Evolutionary conservation across 805 yeast genomes (phyloP).

Genomic region (Grigorovia humatica): DNA sequence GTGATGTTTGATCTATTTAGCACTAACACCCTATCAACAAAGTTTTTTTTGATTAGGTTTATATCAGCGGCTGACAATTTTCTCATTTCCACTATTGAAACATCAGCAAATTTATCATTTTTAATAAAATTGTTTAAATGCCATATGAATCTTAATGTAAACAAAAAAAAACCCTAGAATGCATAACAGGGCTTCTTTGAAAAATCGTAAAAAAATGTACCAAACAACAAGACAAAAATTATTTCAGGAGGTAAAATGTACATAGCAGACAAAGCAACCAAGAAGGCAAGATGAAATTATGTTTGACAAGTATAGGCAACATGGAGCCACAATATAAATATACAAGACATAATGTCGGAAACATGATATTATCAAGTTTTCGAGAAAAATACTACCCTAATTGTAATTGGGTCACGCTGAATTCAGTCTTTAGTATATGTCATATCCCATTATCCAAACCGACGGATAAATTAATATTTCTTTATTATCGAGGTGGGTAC

Average conservation of each 20-base stretch:
- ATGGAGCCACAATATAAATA: constrained; percentile 52
- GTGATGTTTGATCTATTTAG: not conserved
- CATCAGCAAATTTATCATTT: too few relatives aligned
- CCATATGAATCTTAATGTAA: too few relatives aligned
- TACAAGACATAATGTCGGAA: constrained; percentile 78
- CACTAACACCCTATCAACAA: not conserved
- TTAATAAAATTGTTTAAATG: too few relatives aligned
- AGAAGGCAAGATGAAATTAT: constrained; percentile 5
- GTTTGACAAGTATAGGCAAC: constrained; percentile 47
- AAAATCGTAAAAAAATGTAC: too few relatives aligned
- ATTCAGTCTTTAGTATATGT: not conserved
- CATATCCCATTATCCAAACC: constrained; percentile 9
- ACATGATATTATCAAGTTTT: constrained; percentile 36
- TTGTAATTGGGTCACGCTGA: not conserved
- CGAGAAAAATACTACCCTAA: constrained; percentile 15
- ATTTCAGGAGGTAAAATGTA: too few relatives aligned
- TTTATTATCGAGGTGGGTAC: constrained; percentile 1
- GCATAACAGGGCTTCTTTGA: too few relatives aligned
- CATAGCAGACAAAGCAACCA: not conserved
- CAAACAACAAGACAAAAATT: too few relatives aligned
- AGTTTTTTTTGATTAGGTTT: too few relatives aligned
- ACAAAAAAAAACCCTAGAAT: too few relatives aligned
- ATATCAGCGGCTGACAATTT: not conserved
- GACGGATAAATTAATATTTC: not conserved
- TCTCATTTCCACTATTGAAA: not conserved